Evolutionary conservation across 306 rosid species (phyloP).

Genomic region (Lathyrus tuberosus): DNA sequence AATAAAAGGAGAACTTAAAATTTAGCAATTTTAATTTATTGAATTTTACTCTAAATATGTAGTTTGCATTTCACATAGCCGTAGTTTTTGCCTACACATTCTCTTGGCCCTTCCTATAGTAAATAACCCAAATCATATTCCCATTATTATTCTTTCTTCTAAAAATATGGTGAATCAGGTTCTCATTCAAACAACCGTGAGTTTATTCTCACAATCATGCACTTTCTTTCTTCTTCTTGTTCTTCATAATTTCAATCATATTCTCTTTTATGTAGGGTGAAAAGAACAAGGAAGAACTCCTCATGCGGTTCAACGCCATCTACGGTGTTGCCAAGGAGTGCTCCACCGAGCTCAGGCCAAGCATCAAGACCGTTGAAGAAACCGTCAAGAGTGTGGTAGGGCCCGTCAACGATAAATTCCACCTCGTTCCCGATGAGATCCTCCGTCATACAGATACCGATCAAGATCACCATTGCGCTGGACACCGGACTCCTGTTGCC

Average conservation of each 20-base stretch:
- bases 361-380: constrained; percentile 41
- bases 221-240: not conserved
- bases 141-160: not conserved
- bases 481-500: constrained; percentile 49
- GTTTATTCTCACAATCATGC: not conserved
- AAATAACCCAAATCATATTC: not conserved
- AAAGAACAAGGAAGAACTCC: not conserved
- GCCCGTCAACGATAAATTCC: constrained; percentile 38
- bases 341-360: constrained; percentile 23
- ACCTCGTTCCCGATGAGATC: constrained; percentile 43
- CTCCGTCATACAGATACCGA: constrained; percentile 25
- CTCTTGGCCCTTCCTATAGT: not conserved
- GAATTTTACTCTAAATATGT: constrained; percentile 2
- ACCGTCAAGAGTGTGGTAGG: constrained; percentile 35
- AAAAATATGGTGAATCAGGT: not conserved
- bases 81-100: not conserved
- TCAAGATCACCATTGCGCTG: constrained; percentile 47
- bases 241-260: constrained; percentile 8
- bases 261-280: not conserved
- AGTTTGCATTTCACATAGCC: not conserved
- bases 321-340: constrained; percentile 27
- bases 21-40: constrained; percentile 17
- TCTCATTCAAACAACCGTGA: not conserved
- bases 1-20: not conserved
- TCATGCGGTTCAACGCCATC: constrained; percentile 32